Conservation (phyloP, 1,139 yeast genomes). For the Debaryomyces robertsiae region DNA sequence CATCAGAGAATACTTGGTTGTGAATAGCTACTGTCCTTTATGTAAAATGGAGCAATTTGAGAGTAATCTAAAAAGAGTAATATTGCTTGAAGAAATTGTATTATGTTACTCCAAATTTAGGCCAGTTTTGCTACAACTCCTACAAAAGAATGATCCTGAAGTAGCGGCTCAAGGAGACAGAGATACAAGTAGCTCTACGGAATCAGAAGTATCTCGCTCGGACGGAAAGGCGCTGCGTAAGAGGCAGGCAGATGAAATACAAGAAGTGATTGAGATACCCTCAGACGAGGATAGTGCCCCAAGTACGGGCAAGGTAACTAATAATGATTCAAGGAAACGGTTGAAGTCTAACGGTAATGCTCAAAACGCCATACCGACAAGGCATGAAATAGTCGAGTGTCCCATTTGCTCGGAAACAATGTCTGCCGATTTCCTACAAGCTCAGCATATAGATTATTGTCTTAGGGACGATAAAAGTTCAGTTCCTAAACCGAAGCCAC, state of each 20-base stretch:
- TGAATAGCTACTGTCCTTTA: conserved; percentile 70
- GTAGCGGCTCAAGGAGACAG: background rate
- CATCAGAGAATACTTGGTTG: conserved; percentile 68
- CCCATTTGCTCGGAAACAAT: conserved; percentile 68
- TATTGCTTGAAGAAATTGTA: conserved; percentile 72
- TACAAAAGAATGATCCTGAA: conserved; percentile 14
- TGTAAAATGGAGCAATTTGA: conserved; percentile 76
- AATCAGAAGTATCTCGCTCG: background rate
- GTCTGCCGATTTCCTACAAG: conserved; percentile 60
- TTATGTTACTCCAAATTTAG: conserved; percentile 55
- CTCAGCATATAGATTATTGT: conserved; percentile 73
- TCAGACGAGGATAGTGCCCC: conserved; percentile 16
- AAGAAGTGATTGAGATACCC: conserved; percentile 24
- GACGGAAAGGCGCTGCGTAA: conserved; percentile 4
- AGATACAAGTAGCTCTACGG: too few species aligned
- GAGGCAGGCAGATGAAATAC: conserved; percentile 4
- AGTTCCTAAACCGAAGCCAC: conserved; percentile 10
- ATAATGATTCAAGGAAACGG: conserved; percentile 10
- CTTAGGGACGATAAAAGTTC: conserved; percentile 38
- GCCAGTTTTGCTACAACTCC: conserved; percentile 31
- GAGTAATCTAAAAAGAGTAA: conserved; percentile 67
- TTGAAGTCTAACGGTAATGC: conserved; percentile 14
- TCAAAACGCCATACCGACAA: conserved; percentile 16
- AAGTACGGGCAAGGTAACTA: background rate
- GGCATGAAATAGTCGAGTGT: conserved; percentile 51